A percentile compares a stretch with the other conserved stretches of the same genome.
Conservation (phyloP, 2,329 filamentous ascomycete species). For the Stromatinia cepivora region DNA sequence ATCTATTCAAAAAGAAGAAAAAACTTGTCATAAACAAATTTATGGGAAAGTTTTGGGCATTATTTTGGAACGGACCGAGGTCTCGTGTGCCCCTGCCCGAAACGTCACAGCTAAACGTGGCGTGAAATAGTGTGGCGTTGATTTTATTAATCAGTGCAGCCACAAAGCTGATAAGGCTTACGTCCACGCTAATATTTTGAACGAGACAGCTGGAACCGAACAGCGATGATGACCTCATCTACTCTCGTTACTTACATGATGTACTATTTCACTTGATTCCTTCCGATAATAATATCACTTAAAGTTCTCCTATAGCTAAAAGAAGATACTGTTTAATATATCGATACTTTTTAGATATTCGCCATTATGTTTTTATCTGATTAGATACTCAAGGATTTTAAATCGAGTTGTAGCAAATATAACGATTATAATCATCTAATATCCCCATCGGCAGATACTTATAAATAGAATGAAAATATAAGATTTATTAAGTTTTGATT, state of each 20-base stretch:
- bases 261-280: not conserved
- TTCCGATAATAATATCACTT: not conserved
- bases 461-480: not conserved
- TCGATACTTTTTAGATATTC: not conserved
- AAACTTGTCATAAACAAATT: not conserved
- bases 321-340: not conserved
- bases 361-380: too few species aligned
- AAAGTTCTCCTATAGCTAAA: not conserved
- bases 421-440: not conserved
- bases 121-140: not conserved
- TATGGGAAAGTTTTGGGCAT: constrained; percentile 9
- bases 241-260: not conserved
- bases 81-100: constrained; percentile 9
- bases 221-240: not conserved
- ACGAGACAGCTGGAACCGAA: not conserved
- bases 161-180: not conserved
- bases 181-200: not conserved
- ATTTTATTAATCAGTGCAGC: not conserved
- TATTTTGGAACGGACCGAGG: constrained; percentile 5
- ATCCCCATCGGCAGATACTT: not conserved
- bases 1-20: not conserved
- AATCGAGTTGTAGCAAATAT: not conserved
- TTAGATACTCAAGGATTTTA: not conserved
- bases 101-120: constrained; percentile 15
- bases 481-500: not conserved